A percentile compares a stretch with the other conserved stretches of the same genome.
Conservation (phyloP, 345 rosid species). For the Salix viminalis region DNA sequence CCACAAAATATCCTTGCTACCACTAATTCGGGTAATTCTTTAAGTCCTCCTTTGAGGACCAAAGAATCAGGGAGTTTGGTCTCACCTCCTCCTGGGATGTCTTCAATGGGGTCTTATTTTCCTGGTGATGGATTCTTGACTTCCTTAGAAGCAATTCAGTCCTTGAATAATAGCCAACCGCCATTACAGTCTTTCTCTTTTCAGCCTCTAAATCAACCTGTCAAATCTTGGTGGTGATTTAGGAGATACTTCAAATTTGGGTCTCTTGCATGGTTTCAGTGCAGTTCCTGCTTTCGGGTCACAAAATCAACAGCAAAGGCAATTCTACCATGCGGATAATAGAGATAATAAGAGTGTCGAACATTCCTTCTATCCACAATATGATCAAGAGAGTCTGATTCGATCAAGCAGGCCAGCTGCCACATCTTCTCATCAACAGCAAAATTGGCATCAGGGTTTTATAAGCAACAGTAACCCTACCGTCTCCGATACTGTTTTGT, state of each 20-base stretch:
- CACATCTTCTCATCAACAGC: slow-evolving; percentile 18
- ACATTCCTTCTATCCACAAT: slow-evolving; percentile 12
- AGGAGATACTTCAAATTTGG: slow-evolving; percentile 31
- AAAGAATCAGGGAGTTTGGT: slow-evolving; percentile 19
- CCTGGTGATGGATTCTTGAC: slow-evolving; percentile 19
- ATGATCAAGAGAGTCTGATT: slow-evolving; percentile 20
- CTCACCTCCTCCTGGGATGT: slow-evolving; percentile 11
- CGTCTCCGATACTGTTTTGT: slow-evolving; percentile 25
- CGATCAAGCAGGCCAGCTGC: slow-evolving; percentile 12
- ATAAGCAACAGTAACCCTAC: slow-evolving; percentile 21
- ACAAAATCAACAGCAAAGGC: slow-evolving; percentile 24
- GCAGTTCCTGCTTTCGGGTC: slow-evolving; percentile 22
- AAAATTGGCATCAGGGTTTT: slow-evolving; percentile 31
- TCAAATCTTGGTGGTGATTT: slow-evolving; percentile 13
- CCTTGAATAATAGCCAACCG: slow-evolving; percentile 15
- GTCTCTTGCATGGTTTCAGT: slow-evolving; percentile 32
- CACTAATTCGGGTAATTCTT: slow-evolving; percentile 11
- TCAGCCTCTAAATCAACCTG: slow-evolving; percentile 16
- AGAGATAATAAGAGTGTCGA: slow-evolving; percentile 2
- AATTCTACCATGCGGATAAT: slow-evolving; percentile 18
- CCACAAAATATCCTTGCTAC: slow-evolving; percentile 16
- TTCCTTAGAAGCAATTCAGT: slow-evolving; percentile 12
- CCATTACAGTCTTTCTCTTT: slow-evolving; percentile 11
- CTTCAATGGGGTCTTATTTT: slow-evolving; percentile 28
- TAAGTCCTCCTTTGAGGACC: slow-evolving; percentile 6